Conservation (phyloP, 108 stramenopile species). For the Nannochloropsis salina region DNA sequence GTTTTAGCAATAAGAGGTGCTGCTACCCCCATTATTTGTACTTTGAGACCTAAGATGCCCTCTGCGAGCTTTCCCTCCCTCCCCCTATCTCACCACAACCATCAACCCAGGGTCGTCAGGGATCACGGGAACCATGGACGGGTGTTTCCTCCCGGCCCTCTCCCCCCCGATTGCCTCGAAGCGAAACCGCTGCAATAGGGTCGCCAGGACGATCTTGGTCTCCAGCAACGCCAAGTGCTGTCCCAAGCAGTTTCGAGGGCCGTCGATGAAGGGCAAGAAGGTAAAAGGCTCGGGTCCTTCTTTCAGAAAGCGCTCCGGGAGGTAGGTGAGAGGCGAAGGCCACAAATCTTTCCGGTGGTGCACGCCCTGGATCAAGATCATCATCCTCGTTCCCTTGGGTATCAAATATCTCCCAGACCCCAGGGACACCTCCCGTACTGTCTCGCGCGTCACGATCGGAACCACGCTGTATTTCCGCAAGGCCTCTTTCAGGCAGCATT, state of each 20-base stretch:
- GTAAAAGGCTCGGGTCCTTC: conserved; percentile 29
- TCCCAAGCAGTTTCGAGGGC: conserved; percentile 56
- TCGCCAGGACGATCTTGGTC: conserved; percentile 41
- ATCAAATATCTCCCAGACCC: conserved; percentile 42
- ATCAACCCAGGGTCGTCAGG: conserved; percentile 25
- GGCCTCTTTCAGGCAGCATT: conserved; percentile 52
- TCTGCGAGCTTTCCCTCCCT: not conserved
- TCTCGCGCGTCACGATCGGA: conserved; percentile 32
- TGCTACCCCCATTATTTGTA: too few relatives aligned
- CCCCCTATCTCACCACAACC: not conserved
- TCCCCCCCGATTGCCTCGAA: conserved; percentile 24
- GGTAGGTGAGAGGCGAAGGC: conserved; percentile 45
- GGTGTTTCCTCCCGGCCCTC: conserved; percentile 31
- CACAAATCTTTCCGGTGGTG: conserved; percentile 52
- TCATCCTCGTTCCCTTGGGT: conserved; percentile 38
- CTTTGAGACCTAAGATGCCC: too few relatives aligned
- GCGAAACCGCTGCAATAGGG: conserved; percentile 28
- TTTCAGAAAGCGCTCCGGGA: conserved; percentile 42
- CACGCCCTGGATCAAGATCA: conserved; percentile 52
- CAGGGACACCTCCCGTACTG: conserved; percentile 35
- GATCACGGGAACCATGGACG: conserved; percentile 44
- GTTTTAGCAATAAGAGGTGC: too few relatives aligned
- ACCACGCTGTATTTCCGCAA: conserved; percentile 55
- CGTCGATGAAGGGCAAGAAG: conserved; percentile 58
- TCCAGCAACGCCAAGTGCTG: conserved; percentile 55